These are phyloP conservation scores for Daphne laureola DNA, from an alignment of 441 rosid genomes.

Conservation along the genomic window DNA sequence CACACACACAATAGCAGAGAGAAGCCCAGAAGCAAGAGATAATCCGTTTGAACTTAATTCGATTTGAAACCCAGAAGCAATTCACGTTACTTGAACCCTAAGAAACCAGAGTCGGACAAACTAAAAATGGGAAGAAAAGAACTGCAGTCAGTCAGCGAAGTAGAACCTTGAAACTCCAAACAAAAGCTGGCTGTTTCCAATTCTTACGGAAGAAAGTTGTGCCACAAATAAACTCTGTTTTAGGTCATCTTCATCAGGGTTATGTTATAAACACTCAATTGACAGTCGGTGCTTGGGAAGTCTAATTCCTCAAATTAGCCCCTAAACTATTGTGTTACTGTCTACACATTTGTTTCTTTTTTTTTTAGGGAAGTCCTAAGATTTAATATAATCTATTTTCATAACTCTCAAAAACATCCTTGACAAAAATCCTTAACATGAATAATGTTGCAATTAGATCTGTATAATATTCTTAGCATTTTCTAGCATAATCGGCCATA, in stretches of 20 bases:
- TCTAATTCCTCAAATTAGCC: too few species aligned
- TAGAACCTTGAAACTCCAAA: slow-evolving; percentile 20
- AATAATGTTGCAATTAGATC: too few species aligned
- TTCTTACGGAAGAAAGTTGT: background rate
- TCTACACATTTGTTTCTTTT: too few species aligned
- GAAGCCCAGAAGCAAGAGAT: slow-evolving; percentile 42
- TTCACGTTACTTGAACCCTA: slow-evolving; percentile 38
- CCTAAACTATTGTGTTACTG: too few species aligned
- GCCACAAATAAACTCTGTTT: background rate
- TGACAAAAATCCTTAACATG: too few species aligned
- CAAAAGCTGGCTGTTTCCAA: slow-evolving; percentile 9
- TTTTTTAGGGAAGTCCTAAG: too few species aligned
- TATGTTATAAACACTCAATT: too few species aligned
- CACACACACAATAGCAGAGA: slow-evolving; percentile 9
- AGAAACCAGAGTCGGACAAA: slow-evolving; percentile 23
- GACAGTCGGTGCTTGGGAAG: too few species aligned
- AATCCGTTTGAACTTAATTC: slow-evolving; percentile 52
- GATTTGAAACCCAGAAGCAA: slow-evolving; percentile 39
- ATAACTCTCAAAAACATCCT: too few species aligned
- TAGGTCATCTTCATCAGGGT: slow-evolving; percentile 4
- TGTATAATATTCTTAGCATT: too few species aligned
- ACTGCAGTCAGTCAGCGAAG: slow-evolving; percentile 21
- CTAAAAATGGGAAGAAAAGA: slow-evolving; percentile 13
- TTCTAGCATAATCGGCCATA: too few species aligned
- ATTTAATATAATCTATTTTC: too few species aligned